Evolutionary conservation across 2,329 filamentous ascomycete species (phyloP).

Genomic region (Fusarium sp.): DNA sequence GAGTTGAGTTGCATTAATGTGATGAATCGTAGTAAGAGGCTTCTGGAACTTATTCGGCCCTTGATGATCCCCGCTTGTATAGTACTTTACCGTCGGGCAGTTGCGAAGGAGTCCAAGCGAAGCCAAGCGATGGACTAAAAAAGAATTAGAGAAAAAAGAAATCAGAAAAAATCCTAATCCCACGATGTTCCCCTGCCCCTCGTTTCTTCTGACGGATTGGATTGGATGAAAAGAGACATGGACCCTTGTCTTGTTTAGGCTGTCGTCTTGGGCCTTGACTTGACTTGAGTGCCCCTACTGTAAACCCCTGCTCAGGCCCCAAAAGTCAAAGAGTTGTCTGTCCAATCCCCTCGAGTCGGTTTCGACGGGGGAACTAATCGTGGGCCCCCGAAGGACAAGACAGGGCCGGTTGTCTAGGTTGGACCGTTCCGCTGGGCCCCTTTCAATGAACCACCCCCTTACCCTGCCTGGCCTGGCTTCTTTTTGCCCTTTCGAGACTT

Average conservation of each 20-base stretch:
- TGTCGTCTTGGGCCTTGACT: conserved; percentile 8
- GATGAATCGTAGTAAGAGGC: conserved; percentile 1
- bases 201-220: conserved; percentile 3
- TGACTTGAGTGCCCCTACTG: neutral
- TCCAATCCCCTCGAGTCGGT: conserved; percentile 38
- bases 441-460: conserved; percentile 30
- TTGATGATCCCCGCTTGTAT: conserved; percentile 22
- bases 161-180: conserved; percentile 10
- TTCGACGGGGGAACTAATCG: conserved; percentile 40
- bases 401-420: conserved; percentile 42
- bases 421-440: conserved; percentile 45
- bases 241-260: conserved; percentile 20
- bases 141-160: conserved; percentile 7
- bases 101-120: conserved; percentile 19
- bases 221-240: neutral
- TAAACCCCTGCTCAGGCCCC: conserved; percentile 21
- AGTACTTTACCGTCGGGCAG: conserved; percentile 15
- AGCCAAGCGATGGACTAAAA: conserved; percentile 4
- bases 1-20: conserved; percentile 3
- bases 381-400: conserved; percentile 29
- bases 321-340: conserved; percentile 27
- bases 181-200: conserved; percentile 34
- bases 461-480: neutral
- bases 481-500: conserved; percentile 4
- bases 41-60: conserved; percentile 39